These are phyloP conservation scores for Chlamydomonas sp. DNA, from an alignment of 139 green algal species.

Conservation along the genomic window DNA sequence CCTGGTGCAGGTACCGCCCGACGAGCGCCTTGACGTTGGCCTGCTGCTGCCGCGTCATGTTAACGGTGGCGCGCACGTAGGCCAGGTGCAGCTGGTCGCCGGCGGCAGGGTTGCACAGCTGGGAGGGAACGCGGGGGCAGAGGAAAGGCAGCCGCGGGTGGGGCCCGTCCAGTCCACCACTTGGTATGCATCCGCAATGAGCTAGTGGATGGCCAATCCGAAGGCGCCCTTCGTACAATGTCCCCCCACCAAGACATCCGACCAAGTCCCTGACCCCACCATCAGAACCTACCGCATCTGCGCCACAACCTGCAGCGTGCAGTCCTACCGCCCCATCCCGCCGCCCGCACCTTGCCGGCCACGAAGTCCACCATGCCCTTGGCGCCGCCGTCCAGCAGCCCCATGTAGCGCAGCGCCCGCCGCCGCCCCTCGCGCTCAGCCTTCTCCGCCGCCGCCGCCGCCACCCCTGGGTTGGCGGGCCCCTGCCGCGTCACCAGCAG, in stretches of 20 bases:
- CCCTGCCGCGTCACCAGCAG: slow-evolving; percentile 7
- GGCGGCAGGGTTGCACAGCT: neutral
- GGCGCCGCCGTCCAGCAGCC: slow-evolving; percentile 10
- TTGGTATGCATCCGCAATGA: neutral
- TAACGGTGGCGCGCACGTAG: neutral
- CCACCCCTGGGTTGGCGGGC: neutral
- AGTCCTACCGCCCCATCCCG: neutral
- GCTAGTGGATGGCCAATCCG: neutral
- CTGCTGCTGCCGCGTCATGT: slow-evolving; percentile 16
- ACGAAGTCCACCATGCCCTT: slow-evolving; percentile 20
- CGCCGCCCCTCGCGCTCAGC: slow-evolving; percentile 12
- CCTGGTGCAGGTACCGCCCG: neutral
- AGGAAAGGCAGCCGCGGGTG: neutral
- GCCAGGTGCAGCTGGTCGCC: slow-evolving; percentile 8
- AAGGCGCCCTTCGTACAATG: neutral
- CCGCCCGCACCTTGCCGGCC: neutral
- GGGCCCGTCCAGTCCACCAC: neutral
- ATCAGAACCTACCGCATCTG: too few species aligned
- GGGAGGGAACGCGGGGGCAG: neutral
- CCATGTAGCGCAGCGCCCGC: neutral
- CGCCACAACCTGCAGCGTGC: too few species aligned
- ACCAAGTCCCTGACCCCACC: neutral
- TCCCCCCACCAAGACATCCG: neutral
- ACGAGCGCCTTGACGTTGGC: slow-evolving; percentile 19
- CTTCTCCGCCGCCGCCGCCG: neutral